Conservation (phyloP, 768 basidiomycete species). For the Phylloporus sp. region DNA sequence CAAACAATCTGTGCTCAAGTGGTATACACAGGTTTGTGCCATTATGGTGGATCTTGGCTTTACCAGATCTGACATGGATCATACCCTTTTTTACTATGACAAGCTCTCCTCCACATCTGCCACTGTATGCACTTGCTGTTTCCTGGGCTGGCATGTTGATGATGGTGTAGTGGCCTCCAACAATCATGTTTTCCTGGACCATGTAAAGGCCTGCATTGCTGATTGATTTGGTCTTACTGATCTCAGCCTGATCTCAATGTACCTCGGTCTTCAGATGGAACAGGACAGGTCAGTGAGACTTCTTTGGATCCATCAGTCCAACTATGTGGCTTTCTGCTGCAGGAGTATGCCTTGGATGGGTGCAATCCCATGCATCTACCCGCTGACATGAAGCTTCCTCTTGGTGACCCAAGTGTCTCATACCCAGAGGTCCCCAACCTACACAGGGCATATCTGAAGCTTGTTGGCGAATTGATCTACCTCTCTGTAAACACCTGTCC, state of each 20-base stretch:
- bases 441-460: neutral
- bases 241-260: neutral
- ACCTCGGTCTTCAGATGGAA: neutral
- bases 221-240: neutral
- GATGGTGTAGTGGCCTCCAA: neutral
- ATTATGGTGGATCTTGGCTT: neutral
- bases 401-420: neutral
- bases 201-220: neutral
- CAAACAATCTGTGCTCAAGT: neutral
- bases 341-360: neutral
- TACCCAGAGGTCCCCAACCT: neutral
- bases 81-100: neutral
- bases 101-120: neutral
- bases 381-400: neutral
- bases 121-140: neutral
- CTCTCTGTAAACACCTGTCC: too few relatives aligned
- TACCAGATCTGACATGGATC: neutral
- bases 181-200: neutral
- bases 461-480: slow-evolving; percentile 26
- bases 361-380: neutral
- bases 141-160: neutral
- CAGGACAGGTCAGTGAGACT: neutral
- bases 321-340: neutral
- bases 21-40: neutral
- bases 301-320: neutral